A percentile compares a stretch with the other conserved stretches of the same genome.
phyloP scores from a whole-genome alignment of 2,329 filamentous ascomycete genomes.

The Cladosporium cucumerinum region DNA sequence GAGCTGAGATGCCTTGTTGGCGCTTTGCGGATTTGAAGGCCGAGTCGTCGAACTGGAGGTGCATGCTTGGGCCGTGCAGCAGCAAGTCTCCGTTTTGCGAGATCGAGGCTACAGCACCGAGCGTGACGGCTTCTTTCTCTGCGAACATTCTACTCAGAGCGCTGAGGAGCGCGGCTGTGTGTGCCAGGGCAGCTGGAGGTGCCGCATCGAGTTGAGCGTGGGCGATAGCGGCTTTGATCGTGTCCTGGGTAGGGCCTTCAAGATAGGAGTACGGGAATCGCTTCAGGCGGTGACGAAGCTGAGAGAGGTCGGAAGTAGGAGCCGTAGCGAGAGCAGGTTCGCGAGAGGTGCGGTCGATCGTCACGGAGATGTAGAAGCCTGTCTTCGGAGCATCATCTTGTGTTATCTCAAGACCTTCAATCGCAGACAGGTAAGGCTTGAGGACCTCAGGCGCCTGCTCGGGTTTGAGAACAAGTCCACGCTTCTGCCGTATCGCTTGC shows the following conservation, averaged over 20 bases:
- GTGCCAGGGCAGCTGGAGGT: constrained; percentile 42
- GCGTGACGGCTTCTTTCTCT: constrained; percentile 62
- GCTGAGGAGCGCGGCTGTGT: constrained; percentile 51
- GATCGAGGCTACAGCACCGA: constrained; percentile 52
- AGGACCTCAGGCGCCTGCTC: constrained; percentile 27
- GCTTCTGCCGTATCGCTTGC: constrained; percentile 22
- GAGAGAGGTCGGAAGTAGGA: constrained; percentile 45
- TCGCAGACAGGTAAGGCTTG: constrained; percentile 29
- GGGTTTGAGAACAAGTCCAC: constrained; percentile 27
- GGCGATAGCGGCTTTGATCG: constrained; percentile 43
- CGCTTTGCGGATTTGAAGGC: constrained; percentile 61
- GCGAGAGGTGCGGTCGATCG: constrained; percentile 60
- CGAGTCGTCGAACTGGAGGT: constrained; percentile 68
- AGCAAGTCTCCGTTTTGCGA: constrained; percentile 32
- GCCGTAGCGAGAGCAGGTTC: constrained; percentile 64
- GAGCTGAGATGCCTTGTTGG: constrained; percentile 57
- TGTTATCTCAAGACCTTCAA: constrained; percentile 27
- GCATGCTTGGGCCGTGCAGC: constrained; percentile 53
- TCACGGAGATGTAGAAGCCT: constrained; percentile 56
- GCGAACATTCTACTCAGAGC: constrained; percentile 59
- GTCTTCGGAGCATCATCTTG: constrained; percentile 28
- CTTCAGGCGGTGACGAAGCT: constrained; percentile 44
- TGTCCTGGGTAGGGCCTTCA: constrained; percentile 39
- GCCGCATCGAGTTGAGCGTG: constrained; percentile 54
- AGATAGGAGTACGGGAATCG: constrained; percentile 63